These are phyloP conservation scores for Chrysopogon serrulatus DNA, from an alignment of 176 grass and related monocot species.

Conservation along the genomic window DNA sequence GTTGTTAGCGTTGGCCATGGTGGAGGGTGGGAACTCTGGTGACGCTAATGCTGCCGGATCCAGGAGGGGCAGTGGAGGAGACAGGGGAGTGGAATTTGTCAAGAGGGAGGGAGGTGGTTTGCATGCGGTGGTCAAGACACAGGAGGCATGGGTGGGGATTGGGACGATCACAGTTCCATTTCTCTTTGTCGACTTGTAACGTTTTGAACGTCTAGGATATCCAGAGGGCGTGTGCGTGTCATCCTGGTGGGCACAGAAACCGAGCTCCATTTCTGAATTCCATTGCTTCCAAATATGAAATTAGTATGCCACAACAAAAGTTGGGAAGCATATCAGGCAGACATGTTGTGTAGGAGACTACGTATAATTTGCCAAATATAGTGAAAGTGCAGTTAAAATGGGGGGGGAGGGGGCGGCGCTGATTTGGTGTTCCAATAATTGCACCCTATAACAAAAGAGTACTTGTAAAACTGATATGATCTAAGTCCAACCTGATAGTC, in stretches of 20 bases:
- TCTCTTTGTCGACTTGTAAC: neutral
- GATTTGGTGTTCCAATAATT: neutral
- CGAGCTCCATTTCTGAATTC: neutral
- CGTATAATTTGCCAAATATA: constrained; percentile 9
- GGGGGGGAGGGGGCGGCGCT: neutral
- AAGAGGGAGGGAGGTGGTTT: neutral
- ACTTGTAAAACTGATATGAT: neutral
- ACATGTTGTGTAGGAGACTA: neutral
- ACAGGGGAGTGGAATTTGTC: neutral
- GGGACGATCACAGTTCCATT: neutral
- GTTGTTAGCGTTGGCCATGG: neutral
- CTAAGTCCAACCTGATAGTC: neutral
- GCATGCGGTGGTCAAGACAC: neutral
- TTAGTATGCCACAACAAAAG: neutral
- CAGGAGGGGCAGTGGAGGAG: neutral
- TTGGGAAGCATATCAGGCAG: neutral
- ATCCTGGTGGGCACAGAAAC: neutral
- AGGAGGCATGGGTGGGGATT: neutral
- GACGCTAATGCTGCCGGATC: neutral
- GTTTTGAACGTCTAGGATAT: neutral
- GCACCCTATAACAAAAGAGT: neutral
- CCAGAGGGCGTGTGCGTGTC: neutral
- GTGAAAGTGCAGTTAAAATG: neutral
- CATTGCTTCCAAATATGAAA: neutral
- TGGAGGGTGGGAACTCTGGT: neutral